Base-by-base conservation (phyloP, 768 basidiomycete species). In the Pholiota conissans region DNA sequence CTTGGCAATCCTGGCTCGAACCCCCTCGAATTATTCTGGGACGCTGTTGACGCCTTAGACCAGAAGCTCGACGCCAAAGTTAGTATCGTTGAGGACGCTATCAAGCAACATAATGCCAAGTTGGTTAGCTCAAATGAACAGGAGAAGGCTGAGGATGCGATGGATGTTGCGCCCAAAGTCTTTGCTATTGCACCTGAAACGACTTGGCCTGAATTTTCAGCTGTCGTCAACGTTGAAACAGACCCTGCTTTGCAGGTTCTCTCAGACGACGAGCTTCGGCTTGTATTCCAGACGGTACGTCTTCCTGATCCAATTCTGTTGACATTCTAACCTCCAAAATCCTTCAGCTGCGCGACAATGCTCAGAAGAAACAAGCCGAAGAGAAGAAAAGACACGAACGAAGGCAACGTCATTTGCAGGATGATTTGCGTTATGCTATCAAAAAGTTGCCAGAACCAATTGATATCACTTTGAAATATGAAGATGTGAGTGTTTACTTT, bases 11-110 rank as follows among this genome's bases (percentile, higher is more conserved):
- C 92, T 7, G 97, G 97, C 13, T 96, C 94, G 1, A 95, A 91
- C 63, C 95, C 96, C 0, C 80, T 99, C 28, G 97, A 99, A 66
- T 82, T 98, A 3, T 98, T 97, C 74, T 97, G 95, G 93, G 96
- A 98, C 71, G 69, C 82, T 9, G 89, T 97, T 45, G 97, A 99
- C 71, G 79, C 77, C 39, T 80, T 97, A 2, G 95, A 94, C 66
- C 91, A 95, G 67, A 82, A 86, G 61, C 81, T 96, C 16, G 93
- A 95, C 59, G 80, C 81, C 18, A 91, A 91, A 67, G 86, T 91
- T 16, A 79, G 79, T n/a, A 65, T 83, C 28, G 84, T 90, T 3
- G 86, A 89, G 57, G 80, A 76, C 28, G 86, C 79, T 3, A 77
- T 91, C 61, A 80, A 77, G 61, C 76, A 77, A 48, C 65, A 81